Evolutionary conservation across 345 rosid species (phyloP), one percentile per base, ranked within the genome.

Genomic region (Sonneratia alba): DNA sequence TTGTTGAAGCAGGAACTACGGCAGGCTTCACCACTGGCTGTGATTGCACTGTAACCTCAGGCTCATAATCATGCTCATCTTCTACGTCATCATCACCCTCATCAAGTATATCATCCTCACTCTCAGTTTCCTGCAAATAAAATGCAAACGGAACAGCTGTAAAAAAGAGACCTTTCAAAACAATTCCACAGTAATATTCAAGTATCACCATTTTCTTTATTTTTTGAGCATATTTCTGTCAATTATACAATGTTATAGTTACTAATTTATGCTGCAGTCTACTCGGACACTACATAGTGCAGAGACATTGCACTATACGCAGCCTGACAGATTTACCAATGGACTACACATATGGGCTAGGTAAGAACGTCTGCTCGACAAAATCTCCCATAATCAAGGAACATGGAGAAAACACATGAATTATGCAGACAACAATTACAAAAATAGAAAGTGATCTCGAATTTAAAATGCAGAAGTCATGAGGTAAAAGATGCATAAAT

Each of bases 31-130:
- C 70, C 34, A 75, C 69, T 34, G 72, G 77, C 70, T 84, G 84
- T 40, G 68, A 56, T 37, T 74, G 72, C 21, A 34, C 68, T 5
- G 36, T 72, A n/a, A 38, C 71, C 47, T 66, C 69, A 3, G n/a
- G 18, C 34, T 81, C 88, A 34, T 75, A 70, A 69, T 84, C 87
- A 80, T 78, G 82, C 36, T 84, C 89, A 62, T 87, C 85, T 65
- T 81, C 88, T 36, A 71, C 78, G 15, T 78, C 89, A 59, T 83
- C 86, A 65, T 87, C 89, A 38, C 64, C 81, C 24, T 79, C 85
- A 62, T 84, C 87, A 42, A 77, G 73, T 47, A 78, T 75, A 68
- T 83, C 89, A 47, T 81, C 87, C 53, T 84, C 91, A 68, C 80
- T 83, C 53, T 84, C 88, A 73, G 83, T 80, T 70, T 78, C 89